Conservation (phyloP, 768 basidiomycete genomes). For the Leucosporidium yakuticum region DNA sequence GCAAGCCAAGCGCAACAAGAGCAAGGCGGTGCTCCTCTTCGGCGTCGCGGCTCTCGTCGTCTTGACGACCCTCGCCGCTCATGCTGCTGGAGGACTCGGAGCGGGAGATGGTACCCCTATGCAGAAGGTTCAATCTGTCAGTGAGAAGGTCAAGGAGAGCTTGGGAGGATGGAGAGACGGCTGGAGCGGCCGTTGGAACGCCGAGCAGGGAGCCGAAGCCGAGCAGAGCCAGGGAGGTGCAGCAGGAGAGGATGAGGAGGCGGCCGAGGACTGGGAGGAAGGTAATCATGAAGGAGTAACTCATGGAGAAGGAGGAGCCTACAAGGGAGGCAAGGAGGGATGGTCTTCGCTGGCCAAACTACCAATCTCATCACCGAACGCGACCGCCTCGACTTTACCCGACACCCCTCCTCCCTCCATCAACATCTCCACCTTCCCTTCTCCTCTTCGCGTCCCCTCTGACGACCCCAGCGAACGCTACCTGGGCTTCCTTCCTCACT, state of each 20-base stretch:
- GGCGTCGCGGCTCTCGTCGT: not conserved
- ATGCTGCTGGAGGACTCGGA: not conserved
- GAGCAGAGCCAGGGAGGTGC: not conserved
- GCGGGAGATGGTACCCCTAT: not conserved
- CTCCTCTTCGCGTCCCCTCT: not conserved
- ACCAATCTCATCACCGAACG: not conserved
- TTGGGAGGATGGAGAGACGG: not conserved
- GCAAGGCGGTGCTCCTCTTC: not conserved
- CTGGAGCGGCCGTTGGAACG: not conserved
- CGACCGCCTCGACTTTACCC: not conserved
- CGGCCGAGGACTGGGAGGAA: slow-evolving; percentile 1
- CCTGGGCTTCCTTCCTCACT: slow-evolving; percentile 73
- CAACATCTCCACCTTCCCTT: slow-evolving; percentile 8
- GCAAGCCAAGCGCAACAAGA: slow-evolving; percentile 4
- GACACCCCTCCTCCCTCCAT: not conserved
- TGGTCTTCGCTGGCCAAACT: not conserved
- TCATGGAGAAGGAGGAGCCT: too few relatives aligned
- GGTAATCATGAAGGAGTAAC: too few relatives aligned
- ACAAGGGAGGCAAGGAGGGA: not conserved
- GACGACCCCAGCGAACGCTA: slow-evolving; percentile 48
- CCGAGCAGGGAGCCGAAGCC: not conserved
- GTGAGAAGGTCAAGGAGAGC: not conserved
- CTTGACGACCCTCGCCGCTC: too few relatives aligned
- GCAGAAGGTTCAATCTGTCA: not conserved
- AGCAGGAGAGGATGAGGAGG: not conserved